A percentile compares a stretch with the other conserved stretches of the same genome.
These are phyloP conservation scores for Kitagawia praeruptora DNA, from an alignment of 129 eudicot genomes.

Conservation along the genomic window DNA sequence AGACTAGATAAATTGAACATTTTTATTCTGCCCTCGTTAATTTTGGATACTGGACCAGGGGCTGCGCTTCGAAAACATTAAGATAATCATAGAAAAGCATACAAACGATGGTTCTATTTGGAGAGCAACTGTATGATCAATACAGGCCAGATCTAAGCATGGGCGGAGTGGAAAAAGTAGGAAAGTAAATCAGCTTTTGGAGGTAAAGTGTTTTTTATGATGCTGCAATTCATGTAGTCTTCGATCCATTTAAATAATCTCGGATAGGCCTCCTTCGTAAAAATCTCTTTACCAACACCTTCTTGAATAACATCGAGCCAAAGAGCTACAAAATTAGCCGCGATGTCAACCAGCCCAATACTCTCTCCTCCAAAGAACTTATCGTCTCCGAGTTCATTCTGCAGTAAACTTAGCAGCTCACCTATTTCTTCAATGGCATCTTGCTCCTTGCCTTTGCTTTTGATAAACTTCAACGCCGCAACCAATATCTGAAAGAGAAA, in stretches of 20 bases:
- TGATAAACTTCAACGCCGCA: background rate
- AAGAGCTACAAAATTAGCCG: background rate
- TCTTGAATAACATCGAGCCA: constrained; percentile 23
- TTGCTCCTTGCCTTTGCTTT: constrained; percentile 16
- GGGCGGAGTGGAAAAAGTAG: constrained; percentile 12
- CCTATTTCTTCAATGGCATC: constrained; percentile 17
- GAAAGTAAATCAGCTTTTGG: constrained; percentile 6
- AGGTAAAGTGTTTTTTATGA: constrained; percentile 16
- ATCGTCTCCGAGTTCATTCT: background rate
- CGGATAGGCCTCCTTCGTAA: constrained; percentile 7
- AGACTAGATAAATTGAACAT: too few relatives aligned
- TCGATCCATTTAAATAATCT: constrained; percentile 11
- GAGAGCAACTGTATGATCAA: too few relatives aligned
- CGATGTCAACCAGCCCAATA: constrained; percentile 2
- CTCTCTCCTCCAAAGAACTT: constrained; percentile 2
- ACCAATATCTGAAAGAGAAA: background rate
- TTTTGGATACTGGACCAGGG: too few relatives aligned
- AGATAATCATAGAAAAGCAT: too few relatives aligned
- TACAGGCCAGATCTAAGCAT: background rate
- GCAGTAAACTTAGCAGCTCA: background rate
- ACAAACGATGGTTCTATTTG: too few relatives aligned
- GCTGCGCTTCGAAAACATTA: too few relatives aligned
- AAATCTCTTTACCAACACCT: background rate
- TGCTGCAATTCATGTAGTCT: constrained; percentile 1
- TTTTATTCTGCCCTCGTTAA: too few relatives aligned